Evolutionary conservation across 768 basidiomycete species (phyloP), one percentile per base, ranked within the genome.

Genomic region (Hydnum rufescens): DNA sequence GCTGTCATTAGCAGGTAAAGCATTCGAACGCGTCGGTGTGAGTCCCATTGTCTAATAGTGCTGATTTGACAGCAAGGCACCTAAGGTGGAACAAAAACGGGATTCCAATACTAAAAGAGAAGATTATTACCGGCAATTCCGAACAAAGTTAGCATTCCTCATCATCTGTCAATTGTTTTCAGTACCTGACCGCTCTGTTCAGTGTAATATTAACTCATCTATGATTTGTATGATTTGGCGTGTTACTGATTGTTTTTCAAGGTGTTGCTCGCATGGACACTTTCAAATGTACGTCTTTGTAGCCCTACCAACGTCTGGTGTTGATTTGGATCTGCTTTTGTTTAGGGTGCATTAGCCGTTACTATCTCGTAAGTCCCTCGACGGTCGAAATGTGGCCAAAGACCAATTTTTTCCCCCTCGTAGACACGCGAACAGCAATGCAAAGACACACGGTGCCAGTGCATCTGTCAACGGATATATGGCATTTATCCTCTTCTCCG

Each of bases 121-220:
- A 62, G 87, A 92, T 68, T 88, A 83, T 65, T 92, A 92, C 63
- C 71, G 82, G 57, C 74, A 73, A 4, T 92, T 96, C 65, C 73
- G 93, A 56, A 97, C 93, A 2, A 93, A 93, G 73, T 75, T 57
- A 61, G 74, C 59, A n/a, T 8, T 29, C 18, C 29, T 26, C 8
- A n/a, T n/a, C n/a, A n/a, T n/a, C n/a, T n/a, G n/a, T n/a, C n/a
- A n/a, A n/a, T n/a, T n/a, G 13, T 47, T 47, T 47, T 25, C 1
- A 16, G 13, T 47, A 28, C 26, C 8, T 47, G 44, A 16, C 16
- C n/a, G n/a, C n/a, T n/a, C n/a, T n/a, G n/a, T n/a, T n/a, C n/a
- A n/a, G n/a, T n/a, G n/a, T n/a, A n/a, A n/a, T n/a, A n/a, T n/a
- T n/a, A n/a, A n/a, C n/a, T n/a, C n/a, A n/a, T n/a, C n/a, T n/a